phyloP scores from a whole-genome alignment of 148 eudicot genomes.

The Limonium bicolor region DNA sequence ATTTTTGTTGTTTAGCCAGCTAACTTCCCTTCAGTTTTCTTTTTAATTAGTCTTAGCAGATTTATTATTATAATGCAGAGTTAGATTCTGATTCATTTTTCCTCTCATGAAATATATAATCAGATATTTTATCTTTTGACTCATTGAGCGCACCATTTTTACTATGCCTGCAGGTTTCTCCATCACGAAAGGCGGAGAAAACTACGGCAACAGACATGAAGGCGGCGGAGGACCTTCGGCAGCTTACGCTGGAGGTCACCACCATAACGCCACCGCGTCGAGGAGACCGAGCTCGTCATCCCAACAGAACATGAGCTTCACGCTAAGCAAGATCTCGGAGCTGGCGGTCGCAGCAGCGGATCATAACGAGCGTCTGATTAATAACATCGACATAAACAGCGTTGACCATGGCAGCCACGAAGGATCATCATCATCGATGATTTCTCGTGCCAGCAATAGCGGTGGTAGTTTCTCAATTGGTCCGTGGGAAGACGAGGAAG shows the following conservation, averaged over 20 bases:
- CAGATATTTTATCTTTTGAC: no score
- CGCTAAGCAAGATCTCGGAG: no score
- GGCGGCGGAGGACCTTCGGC: background rate
- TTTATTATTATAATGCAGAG: no score
- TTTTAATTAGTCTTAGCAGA: no score
- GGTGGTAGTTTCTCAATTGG: slow-evolving; percentile 2
- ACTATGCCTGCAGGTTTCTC: slow-evolving; percentile 3
- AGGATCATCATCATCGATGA: background rate
- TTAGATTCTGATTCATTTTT: no score
- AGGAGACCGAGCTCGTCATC: background rate
- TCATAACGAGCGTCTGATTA: background rate
- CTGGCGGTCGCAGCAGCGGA: background rate
- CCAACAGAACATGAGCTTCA: no score
- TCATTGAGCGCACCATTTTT: no score
- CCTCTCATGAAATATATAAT: no score
- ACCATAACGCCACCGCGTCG: background rate
- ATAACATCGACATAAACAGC: no score
- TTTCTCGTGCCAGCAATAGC: background rate
- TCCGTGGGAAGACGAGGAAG: background rate
- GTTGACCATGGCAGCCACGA: background rate
- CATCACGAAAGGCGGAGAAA: slow-evolving; percentile 3
- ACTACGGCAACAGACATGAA: background rate
- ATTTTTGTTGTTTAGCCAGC: no score
- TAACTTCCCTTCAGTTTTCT: no score
- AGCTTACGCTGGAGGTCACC: background rate